Conservation (phyloP, 495 filamentous ascomycete species). For the Aspergillus bridgeri region DNA sequence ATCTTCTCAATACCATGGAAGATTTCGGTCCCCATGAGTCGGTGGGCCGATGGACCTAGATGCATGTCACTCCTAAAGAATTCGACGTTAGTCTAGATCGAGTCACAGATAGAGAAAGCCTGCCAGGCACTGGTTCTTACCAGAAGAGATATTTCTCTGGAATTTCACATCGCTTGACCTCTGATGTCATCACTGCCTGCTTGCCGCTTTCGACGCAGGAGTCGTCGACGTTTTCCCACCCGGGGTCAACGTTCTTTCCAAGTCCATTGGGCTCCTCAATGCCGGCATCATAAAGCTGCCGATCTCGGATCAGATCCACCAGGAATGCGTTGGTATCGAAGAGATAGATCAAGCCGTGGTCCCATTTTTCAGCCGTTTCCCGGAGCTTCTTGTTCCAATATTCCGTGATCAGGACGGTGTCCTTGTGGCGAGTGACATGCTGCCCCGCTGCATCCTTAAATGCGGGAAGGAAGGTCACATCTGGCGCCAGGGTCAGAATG, state of each 20-base stretch:
- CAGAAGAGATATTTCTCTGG: conserved; percentile 53
- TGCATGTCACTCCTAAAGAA: conserved; percentile 50
- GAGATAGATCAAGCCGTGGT: conserved; percentile 43
- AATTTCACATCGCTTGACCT: conserved; percentile 36
- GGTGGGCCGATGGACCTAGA: conserved; percentile 46
- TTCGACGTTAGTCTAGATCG: conserved; percentile 13
- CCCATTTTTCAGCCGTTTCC: conserved; percentile 37
- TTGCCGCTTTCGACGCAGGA: conserved; percentile 33
- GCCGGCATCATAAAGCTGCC: conserved; percentile 40
- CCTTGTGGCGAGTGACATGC: conserved; percentile 32
- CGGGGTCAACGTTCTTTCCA: conserved; percentile 35
- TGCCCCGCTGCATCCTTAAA: conserved; percentile 33
- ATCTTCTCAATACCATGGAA: conserved; percentile 42
- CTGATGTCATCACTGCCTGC: conserved; percentile 37
- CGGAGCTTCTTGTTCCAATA: conserved; percentile 49
- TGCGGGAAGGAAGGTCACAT: conserved; percentile 51
- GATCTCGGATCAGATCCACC: conserved; percentile 45
- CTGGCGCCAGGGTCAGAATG: conserved; percentile 46
- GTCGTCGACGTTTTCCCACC: conserved; percentile 40
- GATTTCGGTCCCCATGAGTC: conserved; percentile 45
- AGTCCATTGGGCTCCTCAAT: conserved; percentile 42
- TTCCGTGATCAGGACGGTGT: conserved; percentile 36
- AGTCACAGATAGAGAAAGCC: conserved; percentile 2
- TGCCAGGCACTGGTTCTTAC: conserved; percentile 27
- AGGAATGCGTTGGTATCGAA: conserved; percentile 51